These are phyloP conservation scores for Hippophae rhamnoides DNA, from an alignment of 306 rosid species.

Conservation along the genomic window DNA sequence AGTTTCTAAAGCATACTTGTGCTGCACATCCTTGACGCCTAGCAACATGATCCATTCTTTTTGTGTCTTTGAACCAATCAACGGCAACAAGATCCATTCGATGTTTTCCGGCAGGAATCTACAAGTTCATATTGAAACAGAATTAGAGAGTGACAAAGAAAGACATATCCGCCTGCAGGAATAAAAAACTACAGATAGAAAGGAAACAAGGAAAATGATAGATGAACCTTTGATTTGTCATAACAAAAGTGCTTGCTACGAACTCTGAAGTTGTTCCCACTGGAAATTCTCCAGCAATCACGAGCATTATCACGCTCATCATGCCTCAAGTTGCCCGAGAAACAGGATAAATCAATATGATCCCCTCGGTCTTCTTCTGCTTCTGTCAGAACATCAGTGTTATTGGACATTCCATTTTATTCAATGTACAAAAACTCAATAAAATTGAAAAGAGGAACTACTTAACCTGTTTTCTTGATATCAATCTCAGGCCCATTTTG, in stretches of 20 bases:
- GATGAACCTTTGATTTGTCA: slow-evolving; percentile 77
- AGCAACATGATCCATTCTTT: slow-evolving; percentile 97
- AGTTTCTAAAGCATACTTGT: slow-evolving; percentile 43
- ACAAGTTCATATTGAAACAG: slow-evolving; percentile 20
- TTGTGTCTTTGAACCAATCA: slow-evolving; percentile 97
- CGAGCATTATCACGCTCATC: slow-evolving; percentile 77
- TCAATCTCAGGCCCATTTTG: slow-evolving; percentile 48
- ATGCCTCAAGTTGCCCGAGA: slow-evolving; percentile 70
- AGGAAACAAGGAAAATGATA: background rate
- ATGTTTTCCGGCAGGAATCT: slow-evolving; percentile 96
- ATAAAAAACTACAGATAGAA: background rate
- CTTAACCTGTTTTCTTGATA: slow-evolving; percentile 51
- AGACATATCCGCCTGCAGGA: background rate
- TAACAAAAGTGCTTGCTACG: slow-evolving; percentile 82
- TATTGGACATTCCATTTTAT: slow-evolving; percentile 21
- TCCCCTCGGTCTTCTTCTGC: slow-evolving; percentile 74
- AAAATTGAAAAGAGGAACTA: slow-evolving; percentile 4
- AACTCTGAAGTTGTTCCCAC: slow-evolving; percentile 90
- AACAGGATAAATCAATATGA: slow-evolving; percentile 75
- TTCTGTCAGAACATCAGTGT: slow-evolving; percentile 17
- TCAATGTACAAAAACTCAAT: background rate
- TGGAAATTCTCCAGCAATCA: slow-evolving; percentile 93
- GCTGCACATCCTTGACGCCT: slow-evolving; percentile 92
- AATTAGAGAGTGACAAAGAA: slow-evolving; percentile 15
- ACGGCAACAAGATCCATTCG: slow-evolving; percentile 92